A percentile compares a stretch with the other conserved stretches of the same genome.
Conservation (phyloP, 129 eudicot species). For the Lonicera japonica region DNA sequence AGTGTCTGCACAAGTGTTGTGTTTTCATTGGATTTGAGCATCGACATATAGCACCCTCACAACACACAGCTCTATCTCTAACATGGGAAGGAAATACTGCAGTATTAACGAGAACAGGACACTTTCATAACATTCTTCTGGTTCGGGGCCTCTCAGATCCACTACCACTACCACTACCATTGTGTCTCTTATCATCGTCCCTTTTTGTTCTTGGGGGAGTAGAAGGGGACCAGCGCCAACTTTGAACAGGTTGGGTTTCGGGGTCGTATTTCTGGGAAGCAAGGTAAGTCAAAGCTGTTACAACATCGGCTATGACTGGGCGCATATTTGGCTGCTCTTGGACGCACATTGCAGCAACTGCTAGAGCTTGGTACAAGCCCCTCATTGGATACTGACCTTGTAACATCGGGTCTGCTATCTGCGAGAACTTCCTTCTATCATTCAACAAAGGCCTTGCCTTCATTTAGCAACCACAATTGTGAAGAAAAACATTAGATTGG, state of each 20-base stretch:
- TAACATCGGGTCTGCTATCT: conserved; percentile 60
- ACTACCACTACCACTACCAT: conserved; percentile 19
- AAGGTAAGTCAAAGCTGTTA: conserved; percentile 62
- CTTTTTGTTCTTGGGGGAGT: conserved; percentile 61
- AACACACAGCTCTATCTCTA: too few relatives aligned
- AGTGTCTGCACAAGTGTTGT: too few relatives aligned
- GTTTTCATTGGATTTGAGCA: too few relatives aligned
- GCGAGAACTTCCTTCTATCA: conserved; percentile 50
- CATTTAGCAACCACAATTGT: not conserved
- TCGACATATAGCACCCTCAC: too few relatives aligned
- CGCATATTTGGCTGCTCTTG: conserved; percentile 73
- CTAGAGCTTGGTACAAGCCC: conserved; percentile 68
- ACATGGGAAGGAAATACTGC: too few relatives aligned
- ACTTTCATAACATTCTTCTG: conserved; percentile 16
- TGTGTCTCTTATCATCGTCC: conserved; percentile 28
- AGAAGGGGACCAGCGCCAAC: conserved; percentile 33
- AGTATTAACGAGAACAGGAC: not conserved
- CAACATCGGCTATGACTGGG: conserved; percentile 65
- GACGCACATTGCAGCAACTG: conserved; percentile 76
- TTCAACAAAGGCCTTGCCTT: conserved; percentile 66
- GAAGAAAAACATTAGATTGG: not conserved
- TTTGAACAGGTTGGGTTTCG: conserved; percentile 34
- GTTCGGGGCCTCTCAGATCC: conserved; percentile 38
- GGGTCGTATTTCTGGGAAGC: conserved; percentile 56
- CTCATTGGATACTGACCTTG: conserved; percentile 63